A percentile compares a stretch with the other conserved stretches of the same genome.
Conservation (phyloP, 1,139 yeast genomes). For the Protomyces pachydermus region DNA sequence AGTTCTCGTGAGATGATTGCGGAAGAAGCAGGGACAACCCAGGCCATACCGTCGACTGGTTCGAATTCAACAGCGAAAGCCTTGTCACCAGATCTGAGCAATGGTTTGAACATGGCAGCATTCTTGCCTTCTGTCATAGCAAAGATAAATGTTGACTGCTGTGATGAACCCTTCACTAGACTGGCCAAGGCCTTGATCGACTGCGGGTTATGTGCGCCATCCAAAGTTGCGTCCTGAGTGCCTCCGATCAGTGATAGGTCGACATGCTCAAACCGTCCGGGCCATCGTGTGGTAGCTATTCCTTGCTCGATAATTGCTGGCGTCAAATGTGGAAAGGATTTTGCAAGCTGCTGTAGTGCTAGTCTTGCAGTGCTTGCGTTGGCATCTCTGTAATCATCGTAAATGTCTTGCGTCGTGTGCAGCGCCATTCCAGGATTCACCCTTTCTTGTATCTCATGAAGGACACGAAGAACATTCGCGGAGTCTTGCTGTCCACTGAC, state of each 20-base stretch:
- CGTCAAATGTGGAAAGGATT: slow-evolving; percentile 46
- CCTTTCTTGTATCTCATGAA: slow-evolving; percentile 64
- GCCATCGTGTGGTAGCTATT: slow-evolving; percentile 70
- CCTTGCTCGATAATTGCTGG: slow-evolving; percentile 61
- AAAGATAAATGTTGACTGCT: slow-evolving; percentile 53
- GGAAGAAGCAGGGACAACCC: slow-evolving; percentile 59
- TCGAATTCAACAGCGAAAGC: slow-evolving; percentile 62
- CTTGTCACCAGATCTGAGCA: slow-evolving; percentile 51
- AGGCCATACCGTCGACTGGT: slow-evolving; percentile 85
- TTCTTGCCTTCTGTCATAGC: slow-evolving; percentile 75
- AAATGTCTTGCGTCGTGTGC: neutral
- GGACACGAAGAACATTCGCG: slow-evolving; percentile 40
- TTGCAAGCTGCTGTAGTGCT: slow-evolving; percentile 7
- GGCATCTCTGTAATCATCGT: slow-evolving; percentile 6
- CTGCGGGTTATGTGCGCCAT: slow-evolving; percentile 94
- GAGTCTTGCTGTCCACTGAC: slow-evolving; percentile 53
- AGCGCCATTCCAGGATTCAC: slow-evolving; percentile 30
- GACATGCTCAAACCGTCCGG: slow-evolving; percentile 85
- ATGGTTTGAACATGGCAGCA: slow-evolving; percentile 49
- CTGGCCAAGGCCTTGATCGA: slow-evolving; percentile 41
- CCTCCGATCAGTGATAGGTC: slow-evolving; percentile 43
- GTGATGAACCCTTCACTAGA: neutral
- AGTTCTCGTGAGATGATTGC: slow-evolving; percentile 39
- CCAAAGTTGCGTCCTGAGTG: slow-evolving; percentile 67
- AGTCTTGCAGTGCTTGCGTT: slow-evolving; percentile 13